Percentiles rank a stretch among this genome's conserved stretches.
Conservation (phyloP, 1,284 basidiomycete genomes). For the Salmacisia buchloeana region DNA sequence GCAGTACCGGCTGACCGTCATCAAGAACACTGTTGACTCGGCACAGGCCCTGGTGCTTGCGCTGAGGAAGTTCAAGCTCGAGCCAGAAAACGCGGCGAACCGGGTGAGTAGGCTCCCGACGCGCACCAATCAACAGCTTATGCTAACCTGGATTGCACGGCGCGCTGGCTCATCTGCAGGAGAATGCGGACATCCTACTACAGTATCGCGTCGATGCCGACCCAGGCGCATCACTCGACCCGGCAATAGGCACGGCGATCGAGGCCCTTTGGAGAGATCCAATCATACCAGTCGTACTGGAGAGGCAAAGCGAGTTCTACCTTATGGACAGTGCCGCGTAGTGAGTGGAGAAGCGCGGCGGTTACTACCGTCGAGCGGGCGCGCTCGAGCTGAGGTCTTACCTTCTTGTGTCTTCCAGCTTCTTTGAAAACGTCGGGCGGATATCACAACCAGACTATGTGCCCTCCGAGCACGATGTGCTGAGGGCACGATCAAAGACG, state of each 20-base stretch:
- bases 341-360: no score
- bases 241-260: constrained; percentile 64
- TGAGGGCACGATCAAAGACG: constrained; percentile 82
- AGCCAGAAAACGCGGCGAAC: constrained; percentile 72
- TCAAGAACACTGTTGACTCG: constrained; percentile 54
- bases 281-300: constrained; percentile 77
- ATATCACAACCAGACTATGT: constrained; percentile 75
- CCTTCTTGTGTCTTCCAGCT: constrained; percentile 56
- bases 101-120: constrained; percentile 57
- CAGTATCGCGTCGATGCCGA: constrained; percentile 45
- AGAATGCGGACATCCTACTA: constrained; percentile 59
- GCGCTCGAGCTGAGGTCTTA: constrained; percentile 47
- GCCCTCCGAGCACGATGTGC: constrained; percentile 81
- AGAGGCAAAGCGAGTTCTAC: constrained; percentile 82
- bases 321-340: constrained; percentile 92
- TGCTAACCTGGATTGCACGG: no score
- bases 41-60: constrained; percentile 82
- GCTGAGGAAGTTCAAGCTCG: constrained; percentile 82
- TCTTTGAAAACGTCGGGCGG: constrained; percentile 76
- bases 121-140: no score
- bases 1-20: constrained; percentile 69
- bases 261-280: constrained; percentile 84
- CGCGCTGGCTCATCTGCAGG: constrained; percentile 47
- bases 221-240: constrained; percentile 49
- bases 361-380: no score